Conservation (phyloP, 768 basidiomycete species). For the Pisolithus albus region DNA sequence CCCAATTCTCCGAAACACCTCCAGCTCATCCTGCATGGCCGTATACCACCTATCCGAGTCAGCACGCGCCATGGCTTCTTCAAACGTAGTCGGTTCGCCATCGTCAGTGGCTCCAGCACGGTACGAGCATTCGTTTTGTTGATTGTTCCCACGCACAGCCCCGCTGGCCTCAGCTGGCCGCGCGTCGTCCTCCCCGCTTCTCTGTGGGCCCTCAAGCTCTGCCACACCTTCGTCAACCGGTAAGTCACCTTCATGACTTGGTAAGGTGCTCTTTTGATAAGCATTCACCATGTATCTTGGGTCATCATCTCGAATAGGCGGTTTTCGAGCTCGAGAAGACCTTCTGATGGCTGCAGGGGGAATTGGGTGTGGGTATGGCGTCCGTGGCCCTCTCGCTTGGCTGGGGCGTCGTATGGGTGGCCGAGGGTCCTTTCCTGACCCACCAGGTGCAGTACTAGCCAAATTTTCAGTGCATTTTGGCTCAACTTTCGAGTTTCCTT, state of each 20-base stretch:
- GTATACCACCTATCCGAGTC: slow-evolving; percentile 1
- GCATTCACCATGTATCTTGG: neutral
- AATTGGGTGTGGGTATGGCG: neutral
- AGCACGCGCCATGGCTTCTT: neutral
- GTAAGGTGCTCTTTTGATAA: neutral
- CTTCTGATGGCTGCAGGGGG: neutral
- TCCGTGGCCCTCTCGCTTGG: neutral
- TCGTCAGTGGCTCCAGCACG: neutral
- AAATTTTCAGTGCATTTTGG: too few relatives aligned
- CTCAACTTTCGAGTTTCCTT: too few relatives aligned
- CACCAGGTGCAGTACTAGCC: too few relatives aligned
- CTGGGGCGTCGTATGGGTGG: neutral
- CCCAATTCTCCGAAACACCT: neutral
- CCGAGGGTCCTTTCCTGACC: neutral
- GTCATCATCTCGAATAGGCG: neutral
- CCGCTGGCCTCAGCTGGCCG: too few relatives aligned
- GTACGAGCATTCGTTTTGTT: neutral
- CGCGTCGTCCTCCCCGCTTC: too few relatives aligned
- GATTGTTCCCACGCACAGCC: neutral
- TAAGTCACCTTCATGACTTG: neutral
- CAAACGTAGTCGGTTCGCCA: neutral
- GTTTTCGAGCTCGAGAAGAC: neutral
- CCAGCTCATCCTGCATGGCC: slow-evolving; percentile 1
- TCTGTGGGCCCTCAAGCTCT: neutral
- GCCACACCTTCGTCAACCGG: too few relatives aligned